Conservation (phyloP, 768 basidiomycete genomes). For the Auriscalpium microsporum region DNA sequence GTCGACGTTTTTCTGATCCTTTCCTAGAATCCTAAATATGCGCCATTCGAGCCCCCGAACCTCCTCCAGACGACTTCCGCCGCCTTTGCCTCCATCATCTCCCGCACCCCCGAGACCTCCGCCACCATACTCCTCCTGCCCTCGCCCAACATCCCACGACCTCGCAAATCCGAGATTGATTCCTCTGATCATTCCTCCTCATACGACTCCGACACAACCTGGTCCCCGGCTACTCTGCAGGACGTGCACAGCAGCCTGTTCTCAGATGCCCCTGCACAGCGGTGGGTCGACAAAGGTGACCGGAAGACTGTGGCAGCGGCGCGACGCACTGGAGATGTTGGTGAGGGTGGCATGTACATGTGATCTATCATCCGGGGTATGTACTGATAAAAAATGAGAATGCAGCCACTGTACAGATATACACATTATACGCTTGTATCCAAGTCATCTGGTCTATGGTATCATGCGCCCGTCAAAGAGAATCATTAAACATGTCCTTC, state of each 20-base stretch:
- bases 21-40: not conserved
- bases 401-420: too few species aligned
- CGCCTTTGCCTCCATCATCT: slow-evolving; percentile 14
- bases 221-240: slow-evolving; percentile 6
- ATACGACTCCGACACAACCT: not conserved
- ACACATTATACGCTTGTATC: too few species aligned
- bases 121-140: slow-evolving; percentile 12
- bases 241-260: slow-evolving; percentile 4
- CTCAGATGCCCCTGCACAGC: not conserved
- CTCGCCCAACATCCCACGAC: slow-evolving; percentile 4
- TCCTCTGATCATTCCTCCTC: not conserved
- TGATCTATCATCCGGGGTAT: not conserved
- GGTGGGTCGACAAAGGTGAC: slow-evolving; percentile 4
- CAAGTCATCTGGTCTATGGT: too few species aligned
- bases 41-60: slow-evolving; percentile 18
- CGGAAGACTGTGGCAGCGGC: not conserved
- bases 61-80: slow-evolving; percentile 18
- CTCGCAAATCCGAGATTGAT: slow-evolving; percentile 1
- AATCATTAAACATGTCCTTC: slow-evolving; percentile 47
- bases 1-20: not conserved
- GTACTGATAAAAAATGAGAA: too few species aligned
- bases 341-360: slow-evolving; percentile 18
- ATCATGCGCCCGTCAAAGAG: not conserved
- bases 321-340: slow-evolving; percentile 7
- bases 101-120: not conserved